Conservation (phyloP, 805 yeast genomes). For the Blastobotrys mokoenaii region DNA sequence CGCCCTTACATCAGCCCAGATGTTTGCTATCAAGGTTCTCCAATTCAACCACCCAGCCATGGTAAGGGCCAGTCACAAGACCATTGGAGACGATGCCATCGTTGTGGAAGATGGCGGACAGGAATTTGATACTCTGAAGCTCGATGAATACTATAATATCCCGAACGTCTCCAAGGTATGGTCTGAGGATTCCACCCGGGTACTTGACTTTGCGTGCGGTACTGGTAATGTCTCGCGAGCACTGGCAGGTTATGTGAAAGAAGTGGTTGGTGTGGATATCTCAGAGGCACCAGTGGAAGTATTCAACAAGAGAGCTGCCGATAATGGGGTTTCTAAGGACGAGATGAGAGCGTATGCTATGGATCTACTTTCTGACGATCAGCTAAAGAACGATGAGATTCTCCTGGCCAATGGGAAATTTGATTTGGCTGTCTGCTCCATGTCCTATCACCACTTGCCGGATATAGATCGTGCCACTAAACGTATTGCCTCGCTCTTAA, state of each 20-base stretch:
- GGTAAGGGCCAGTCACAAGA: background rate
- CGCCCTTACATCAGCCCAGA: slow-evolving; percentile 1
- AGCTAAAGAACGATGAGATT: slow-evolving; percentile 3
- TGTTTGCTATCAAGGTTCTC: slow-evolving; percentile 6
- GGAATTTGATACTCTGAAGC: background rate
- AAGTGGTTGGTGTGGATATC: slow-evolving; percentile 22
- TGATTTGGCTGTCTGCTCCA: slow-evolving; percentile 18
- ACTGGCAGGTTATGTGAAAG: slow-evolving; percentile 14
- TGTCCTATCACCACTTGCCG: slow-evolving; percentile 21
- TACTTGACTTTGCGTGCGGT: slow-evolving; percentile 24
- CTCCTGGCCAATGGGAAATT: slow-evolving; percentile 6
- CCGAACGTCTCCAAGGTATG: slow-evolving; percentile 4
- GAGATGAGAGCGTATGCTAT: slow-evolving; percentile 17
- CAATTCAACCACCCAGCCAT: slow-evolving; percentile 1
- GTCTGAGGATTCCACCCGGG: slow-evolving; percentile 14
- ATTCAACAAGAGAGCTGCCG: slow-evolving; percentile 14
- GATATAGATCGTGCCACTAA: slow-evolving; percentile 11
- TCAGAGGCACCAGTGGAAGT: slow-evolving; percentile 17
- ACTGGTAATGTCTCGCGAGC: slow-evolving; percentile 17
- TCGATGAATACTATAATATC: background rate
- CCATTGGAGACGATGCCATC: too few species aligned
- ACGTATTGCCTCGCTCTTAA: slow-evolving; percentile 10
- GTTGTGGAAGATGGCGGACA: background rate
- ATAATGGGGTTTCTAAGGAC: slow-evolving; percentile 16
- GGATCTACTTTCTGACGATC: slow-evolving; percentile 9